Evolutionary conservation across 352 stramenopile genomes (phyloP).

Genomic region (Globisporangium camurandrum): DNA sequence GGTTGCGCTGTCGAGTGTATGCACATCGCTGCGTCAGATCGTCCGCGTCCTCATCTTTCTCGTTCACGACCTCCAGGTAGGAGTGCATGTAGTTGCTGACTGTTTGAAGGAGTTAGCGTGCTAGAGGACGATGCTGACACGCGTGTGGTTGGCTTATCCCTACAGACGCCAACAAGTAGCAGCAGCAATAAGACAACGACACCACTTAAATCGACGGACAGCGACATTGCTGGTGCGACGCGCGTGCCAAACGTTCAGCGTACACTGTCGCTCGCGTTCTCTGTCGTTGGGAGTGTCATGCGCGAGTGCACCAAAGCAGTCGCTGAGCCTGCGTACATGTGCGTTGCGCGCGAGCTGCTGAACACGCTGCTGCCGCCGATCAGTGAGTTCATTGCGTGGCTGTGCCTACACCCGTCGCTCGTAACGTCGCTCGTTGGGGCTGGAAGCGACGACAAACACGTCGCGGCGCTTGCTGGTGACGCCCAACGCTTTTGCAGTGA

Average conservation of each 20-base stretch:
- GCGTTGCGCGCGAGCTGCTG: constrained; percentile 12
- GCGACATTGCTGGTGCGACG: constrained; percentile 1
- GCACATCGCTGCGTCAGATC: constrained; percentile 15
- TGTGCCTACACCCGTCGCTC: constrained; percentile 27
- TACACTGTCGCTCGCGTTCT: constrained; percentile 4
- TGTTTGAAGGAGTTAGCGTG: no score
- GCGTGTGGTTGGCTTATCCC: neutral
- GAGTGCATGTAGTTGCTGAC: no score
- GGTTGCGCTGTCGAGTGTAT: constrained; percentile 3
- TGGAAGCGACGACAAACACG: neutral
- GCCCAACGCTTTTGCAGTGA: constrained; percentile 7
- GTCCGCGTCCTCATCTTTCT: constrained; percentile 26
- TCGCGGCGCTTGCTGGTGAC: neutral
- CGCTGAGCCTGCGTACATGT: constrained; percentile 4
- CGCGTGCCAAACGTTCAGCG: neutral
- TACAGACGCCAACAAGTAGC: neutral
- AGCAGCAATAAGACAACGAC: neutral
- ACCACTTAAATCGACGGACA: constrained; percentile 1
- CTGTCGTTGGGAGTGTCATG: constrained; percentile 8
- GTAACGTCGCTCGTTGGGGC: neutral
- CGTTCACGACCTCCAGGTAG: constrained; percentile 22
- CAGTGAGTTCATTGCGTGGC: constrained; percentile 34
- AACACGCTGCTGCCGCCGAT: constrained; percentile 31
- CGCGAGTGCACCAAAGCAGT: constrained; percentile 11
- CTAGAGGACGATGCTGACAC: no score